Evolutionary conservation across 1,284 basidiomycete species (phyloP), one percentile per base, ranked within the genome.

Genomic region (Apiotrichum veenhuisii): DNA sequence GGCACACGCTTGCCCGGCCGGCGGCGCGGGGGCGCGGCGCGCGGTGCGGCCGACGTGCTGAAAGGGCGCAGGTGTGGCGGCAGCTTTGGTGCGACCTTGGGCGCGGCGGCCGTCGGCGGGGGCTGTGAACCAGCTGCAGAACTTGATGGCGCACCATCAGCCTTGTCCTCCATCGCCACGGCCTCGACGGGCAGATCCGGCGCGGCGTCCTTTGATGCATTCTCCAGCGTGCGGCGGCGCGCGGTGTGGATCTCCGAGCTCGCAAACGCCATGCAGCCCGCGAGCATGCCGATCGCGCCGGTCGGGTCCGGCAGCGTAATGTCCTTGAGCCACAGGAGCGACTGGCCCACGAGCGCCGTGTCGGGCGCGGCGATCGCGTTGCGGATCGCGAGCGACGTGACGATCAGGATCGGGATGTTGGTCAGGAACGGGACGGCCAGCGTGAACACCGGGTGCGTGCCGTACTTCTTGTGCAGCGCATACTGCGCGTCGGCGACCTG

Each of bases 371-470:
- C 68, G 52, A 73, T 46, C 0, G 73, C 67, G 15, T 66, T 62
- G 36, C 79, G 73, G 45, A 80, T 73, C 4, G 70, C 68, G 27
- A 77, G 56, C 1, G 75, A 75, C 17, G 72, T 58, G 18, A 67
- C 59, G 56, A 80, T 64, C 53, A 80, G 73, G 42, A 80, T 58
- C 9, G 78, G 78, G n/a, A 79, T 61, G 61, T 78, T 72, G 45
- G 77, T 59, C 8, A 71, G 54, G 2, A 78, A 65, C 0, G 78
- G 78, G 2, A 69, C 58, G 37, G 73, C 57, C 3, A 73, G 55
- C 10, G 77, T 79, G 7, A 71, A 57, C 0, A 66, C 55, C 1
- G 78, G 76, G 25, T 75, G 70, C 37, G 74, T 76, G 10, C 61
- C 52, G 68, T 77, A 60, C 46, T 68, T 49, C 37, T 65, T 69